Evolutionary conservation across 2,329 filamentous ascomycete species (phyloP).

Genomic region (Eurotiales sp.): DNA sequence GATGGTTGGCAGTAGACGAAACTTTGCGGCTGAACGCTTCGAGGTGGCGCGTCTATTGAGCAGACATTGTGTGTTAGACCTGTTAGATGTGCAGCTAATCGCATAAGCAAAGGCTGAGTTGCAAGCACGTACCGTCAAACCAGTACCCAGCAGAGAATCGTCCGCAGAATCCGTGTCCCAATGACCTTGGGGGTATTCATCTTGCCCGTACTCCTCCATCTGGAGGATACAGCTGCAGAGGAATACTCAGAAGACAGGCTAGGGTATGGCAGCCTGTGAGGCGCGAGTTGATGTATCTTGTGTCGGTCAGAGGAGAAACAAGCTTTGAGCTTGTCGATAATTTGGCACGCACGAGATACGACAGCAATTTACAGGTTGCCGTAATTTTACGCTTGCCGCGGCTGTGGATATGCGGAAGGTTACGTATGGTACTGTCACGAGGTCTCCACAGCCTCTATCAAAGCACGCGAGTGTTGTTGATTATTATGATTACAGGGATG

Average conservation of each 20-base stretch:
- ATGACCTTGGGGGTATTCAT: conserved; percentile 43
- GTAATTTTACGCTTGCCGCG: not conserved
- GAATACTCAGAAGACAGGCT: conserved; percentile 11
- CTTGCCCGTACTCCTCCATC: conserved; percentile 45
- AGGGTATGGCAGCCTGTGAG: conserved; percentile 20
- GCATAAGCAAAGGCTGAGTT: not conserved
- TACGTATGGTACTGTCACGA: conserved; percentile 1
- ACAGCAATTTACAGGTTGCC: not conserved
- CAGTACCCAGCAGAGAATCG: conserved; percentile 45
- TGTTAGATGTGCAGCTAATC: no score
- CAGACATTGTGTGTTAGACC: not conserved
- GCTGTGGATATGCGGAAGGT: not conserved
- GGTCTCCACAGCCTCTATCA: no score
- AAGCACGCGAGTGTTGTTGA: no score
- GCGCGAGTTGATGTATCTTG: not conserved
- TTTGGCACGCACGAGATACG: not conserved
- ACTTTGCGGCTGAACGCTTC: conserved; percentile 94
- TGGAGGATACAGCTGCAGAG: conserved; percentile 8
- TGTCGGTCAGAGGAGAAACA: conserved; percentile 9
- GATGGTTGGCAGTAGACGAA: conserved; percentile 83
- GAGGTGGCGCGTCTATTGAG: conserved; percentile 71
- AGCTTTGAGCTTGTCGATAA: conserved; percentile 12
- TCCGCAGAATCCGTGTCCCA: conserved; percentile 35
- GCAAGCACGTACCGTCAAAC: conserved; percentile 40
- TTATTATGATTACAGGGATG: no score